Evolutionary conservation across 495 filamentous ascomycete genomes (phyloP), one percentile per base, ranked within the genome.

Genomic region (Penicillium macrosclerotiorum): DNA sequence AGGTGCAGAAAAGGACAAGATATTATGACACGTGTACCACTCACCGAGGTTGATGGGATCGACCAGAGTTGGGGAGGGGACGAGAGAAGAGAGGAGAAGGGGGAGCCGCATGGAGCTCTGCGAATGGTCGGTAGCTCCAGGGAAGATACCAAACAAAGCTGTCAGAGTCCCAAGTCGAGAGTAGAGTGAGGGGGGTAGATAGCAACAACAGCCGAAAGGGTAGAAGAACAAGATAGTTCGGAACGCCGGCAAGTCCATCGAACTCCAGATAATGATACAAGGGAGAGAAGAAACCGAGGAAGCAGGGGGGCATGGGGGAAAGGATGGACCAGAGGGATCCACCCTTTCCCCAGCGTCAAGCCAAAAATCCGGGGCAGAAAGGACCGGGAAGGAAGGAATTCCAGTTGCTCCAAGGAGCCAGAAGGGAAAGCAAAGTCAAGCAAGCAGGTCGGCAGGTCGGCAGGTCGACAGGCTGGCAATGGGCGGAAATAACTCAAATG

Each of bases 21-120:
- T 47, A 51, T 41, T 55, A 36, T 51, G 52, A 55, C 52, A 55
- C 52, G 52, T 55, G 52, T 55, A 48, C 34, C 27, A 13, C 52
- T 55, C 33, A 27, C 52, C n/a, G 38, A 37, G 47, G 52, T 37
- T 25, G 33, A 43, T n/a, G 23, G 33, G 26, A 37, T 32, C 40
- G 31, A 37, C 35, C 30, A 35, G 37, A 36, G 12, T 35, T 13
- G 23, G n/a, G 27, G 12, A n/a, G 3, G 27, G 24, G n/a, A 31
- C 16, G 29, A 14, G 11, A 42, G 16, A 27, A 23, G 29, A 5
- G 25, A 23, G 17, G 26, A 12, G 31, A 41, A 19, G 18, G 13
- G 22, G 29, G 23, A 17, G 25, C 5, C 25, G 25, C 11, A 27
- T 27, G 11, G 25, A 27, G 5, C 11, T 5, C 5, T 5, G 25